phyloP scores from a whole-genome alignment of 2,329 filamentous ascomycete species.

The Chaetothyriales sp. region DNA sequence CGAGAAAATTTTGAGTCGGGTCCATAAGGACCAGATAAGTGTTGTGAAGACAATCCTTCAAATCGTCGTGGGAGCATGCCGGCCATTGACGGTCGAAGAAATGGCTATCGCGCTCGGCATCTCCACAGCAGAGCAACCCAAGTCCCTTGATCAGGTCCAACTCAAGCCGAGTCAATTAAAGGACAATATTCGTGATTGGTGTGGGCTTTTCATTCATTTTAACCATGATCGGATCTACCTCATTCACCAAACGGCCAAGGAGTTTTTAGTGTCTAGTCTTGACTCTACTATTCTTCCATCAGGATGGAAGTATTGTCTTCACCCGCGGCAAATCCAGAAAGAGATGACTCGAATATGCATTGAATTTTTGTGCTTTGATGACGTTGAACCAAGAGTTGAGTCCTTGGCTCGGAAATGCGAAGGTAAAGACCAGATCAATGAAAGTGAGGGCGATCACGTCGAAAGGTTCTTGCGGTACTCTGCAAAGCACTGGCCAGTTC shows the following conservation, averaged over 20 bases:
- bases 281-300: background rate
- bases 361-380: background rate
- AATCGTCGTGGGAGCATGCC: conserved; percentile 17
- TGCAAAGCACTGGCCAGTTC: too few species aligned
- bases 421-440: too few species aligned
- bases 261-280: conserved; percentile 19
- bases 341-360: conserved; percentile 5
- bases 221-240: conserved; percentile 23
- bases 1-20: conserved; percentile 16
- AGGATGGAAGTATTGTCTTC: conserved; percentile 2
- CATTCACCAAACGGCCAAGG: conserved; percentile 28
- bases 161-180: conserved; percentile 10
- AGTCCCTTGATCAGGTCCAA: background rate
- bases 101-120: conserved; percentile 16
- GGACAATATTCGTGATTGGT: conserved; percentile 19
- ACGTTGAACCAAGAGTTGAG: too few species aligned
- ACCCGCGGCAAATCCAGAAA: conserved; percentile 1
- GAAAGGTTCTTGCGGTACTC: too few species aligned
- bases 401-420: too few species aligned
- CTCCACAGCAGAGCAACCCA: background rate
- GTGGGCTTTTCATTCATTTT: conserved; percentile 26
- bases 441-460: too few species aligned
- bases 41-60: conserved; percentile 13
- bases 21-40: background rate
- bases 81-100: conserved; percentile 17